Conservation (phyloP, 2,329 filamentous ascomycete species). For the Colletotrichum godetiae region DNA sequence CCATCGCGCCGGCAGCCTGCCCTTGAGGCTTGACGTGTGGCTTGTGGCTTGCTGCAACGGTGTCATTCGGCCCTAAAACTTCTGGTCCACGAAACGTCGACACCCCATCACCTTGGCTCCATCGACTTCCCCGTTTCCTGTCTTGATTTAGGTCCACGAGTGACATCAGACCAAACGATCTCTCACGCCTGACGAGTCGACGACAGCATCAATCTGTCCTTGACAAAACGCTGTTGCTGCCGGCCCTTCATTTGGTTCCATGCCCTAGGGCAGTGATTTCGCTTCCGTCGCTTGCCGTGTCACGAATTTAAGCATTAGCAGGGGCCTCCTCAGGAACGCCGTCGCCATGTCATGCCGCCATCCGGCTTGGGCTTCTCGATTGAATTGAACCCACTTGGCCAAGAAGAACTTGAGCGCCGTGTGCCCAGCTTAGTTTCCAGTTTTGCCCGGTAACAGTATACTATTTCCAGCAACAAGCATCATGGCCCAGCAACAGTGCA, state of each 20-base stretch:
- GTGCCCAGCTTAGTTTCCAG: conserved; percentile 12
- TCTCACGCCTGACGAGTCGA: conserved; percentile 11
- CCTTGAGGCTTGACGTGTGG: not conserved
- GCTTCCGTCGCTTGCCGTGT: conserved; percentile 1
- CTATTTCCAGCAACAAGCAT: conserved; percentile 22
- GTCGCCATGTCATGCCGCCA: conserved; percentile 9
- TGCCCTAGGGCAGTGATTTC: not conserved
- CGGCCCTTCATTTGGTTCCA: not conserved
- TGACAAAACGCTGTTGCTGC: not conserved
- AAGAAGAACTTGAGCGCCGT: not conserved
- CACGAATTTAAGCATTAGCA: not conserved
- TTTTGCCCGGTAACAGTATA: conserved; percentile 10
- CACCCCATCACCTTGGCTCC: not conserved
- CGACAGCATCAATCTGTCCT: not conserved
- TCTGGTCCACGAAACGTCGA: not conserved
- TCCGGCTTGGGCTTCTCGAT: conserved; percentile 11
- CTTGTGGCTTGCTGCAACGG: conserved; percentile 1
- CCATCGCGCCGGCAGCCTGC: not conserved
- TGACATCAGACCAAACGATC: conserved; percentile 32
- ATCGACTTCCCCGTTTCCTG: conserved; percentile 10
- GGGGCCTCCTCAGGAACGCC: not conserved
- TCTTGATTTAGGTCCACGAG: conserved; percentile 11
- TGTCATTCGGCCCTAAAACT: conserved; percentile 16
- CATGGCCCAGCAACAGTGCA: not conserved
- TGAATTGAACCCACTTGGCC: not conserved